phyloP scores from a whole-genome alignment of 345 rosid species.

The Linum trigynum region DNA sequence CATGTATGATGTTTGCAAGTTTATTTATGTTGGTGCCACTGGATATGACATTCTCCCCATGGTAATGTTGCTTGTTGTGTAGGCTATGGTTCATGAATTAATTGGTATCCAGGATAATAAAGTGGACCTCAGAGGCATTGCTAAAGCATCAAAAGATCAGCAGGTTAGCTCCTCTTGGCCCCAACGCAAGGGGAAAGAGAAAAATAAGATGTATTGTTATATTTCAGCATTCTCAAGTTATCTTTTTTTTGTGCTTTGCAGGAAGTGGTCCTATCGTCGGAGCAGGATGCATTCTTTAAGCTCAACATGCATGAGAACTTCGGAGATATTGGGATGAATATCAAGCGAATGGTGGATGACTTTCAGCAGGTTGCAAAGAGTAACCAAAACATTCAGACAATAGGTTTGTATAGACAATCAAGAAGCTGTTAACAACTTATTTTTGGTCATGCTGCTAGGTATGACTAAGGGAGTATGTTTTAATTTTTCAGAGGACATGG shows the following conservation, averaged over 20 bases:
- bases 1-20: conserved; percentile 8
- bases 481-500: conserved; percentile 83
- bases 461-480: conserved; percentile 14
- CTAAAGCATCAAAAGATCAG: conserved; percentile 70
- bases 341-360: conserved; percentile 94
- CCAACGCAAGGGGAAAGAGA: neutral
- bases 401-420: conserved; percentile 46
- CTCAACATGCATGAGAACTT: conserved; percentile 87
- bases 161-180: conserved; percentile 41
- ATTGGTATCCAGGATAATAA: conserved; percentile 89
- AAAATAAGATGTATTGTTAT: neutral
- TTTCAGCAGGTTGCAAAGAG: conserved; percentile 96
- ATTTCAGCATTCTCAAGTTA: neutral
- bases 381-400: conserved; percentile 88
- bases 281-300: conserved; percentile 86
- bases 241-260: conserved; percentile 21
- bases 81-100: conserved; percentile 98
- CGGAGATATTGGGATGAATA: conserved; percentile 97
- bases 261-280: conserved; percentile 96
- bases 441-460: neutral
- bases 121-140: conserved; percentile 68
- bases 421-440: conserved; percentile 3
- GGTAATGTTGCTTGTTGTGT: conserved; percentile 10
- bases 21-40: conserved; percentile 4
- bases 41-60: conserved; percentile 12